These are phyloP conservation scores for Beauveria pseudobassiana DNA, from an alignment of 2,329 filamentous ascomycete genomes.

Conservation along the genomic window DNA sequence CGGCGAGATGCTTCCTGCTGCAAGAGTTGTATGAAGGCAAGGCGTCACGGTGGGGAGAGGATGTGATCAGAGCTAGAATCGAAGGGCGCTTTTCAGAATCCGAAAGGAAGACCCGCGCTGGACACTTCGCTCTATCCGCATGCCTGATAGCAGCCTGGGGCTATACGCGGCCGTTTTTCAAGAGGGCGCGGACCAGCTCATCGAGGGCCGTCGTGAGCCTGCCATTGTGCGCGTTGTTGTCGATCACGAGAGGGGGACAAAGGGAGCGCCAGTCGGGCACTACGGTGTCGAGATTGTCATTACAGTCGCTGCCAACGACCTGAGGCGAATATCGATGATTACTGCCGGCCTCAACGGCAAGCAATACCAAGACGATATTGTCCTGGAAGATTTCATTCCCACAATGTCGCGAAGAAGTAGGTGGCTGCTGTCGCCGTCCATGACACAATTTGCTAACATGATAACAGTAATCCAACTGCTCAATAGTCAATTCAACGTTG, in stretches of 20 bases:
- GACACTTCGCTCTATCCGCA: conserved; percentile 65
- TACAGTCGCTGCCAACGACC: conserved; percentile 50
- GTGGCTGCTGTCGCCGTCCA: conserved; percentile 19
- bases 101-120: conserved; percentile 79
- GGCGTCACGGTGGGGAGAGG: conserved; percentile 70
- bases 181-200: conserved; percentile 53
- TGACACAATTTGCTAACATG: conserved; percentile 24
- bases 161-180: conserved; percentile 65
- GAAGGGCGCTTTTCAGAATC: conserved; percentile 76
- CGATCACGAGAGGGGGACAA: conserved; percentile 60
- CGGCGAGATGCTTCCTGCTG: conserved; percentile 62
- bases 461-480: conserved; percentile 62
- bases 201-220: conserved; percentile 58
- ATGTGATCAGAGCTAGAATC: conserved; percentile 76
- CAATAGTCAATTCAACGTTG: conserved; percentile 60
- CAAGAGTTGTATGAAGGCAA: conserved; percentile 72
- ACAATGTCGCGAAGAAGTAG: conserved; percentile 67
- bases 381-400: conserved; percentile 63
- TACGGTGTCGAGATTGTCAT: conserved; percentile 66
- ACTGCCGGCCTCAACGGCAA: conserved; percentile 60
- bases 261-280: conserved; percentile 57
- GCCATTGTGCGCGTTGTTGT: conserved; percentile 66
- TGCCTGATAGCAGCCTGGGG: conserved; percentile 52
- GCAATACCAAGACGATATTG: conserved; percentile 66
- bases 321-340: conserved; percentile 41